phyloP scores from a whole-genome alignment of 2,329 filamentous ascomycete genomes.

The Didymella glomerata region DNA sequence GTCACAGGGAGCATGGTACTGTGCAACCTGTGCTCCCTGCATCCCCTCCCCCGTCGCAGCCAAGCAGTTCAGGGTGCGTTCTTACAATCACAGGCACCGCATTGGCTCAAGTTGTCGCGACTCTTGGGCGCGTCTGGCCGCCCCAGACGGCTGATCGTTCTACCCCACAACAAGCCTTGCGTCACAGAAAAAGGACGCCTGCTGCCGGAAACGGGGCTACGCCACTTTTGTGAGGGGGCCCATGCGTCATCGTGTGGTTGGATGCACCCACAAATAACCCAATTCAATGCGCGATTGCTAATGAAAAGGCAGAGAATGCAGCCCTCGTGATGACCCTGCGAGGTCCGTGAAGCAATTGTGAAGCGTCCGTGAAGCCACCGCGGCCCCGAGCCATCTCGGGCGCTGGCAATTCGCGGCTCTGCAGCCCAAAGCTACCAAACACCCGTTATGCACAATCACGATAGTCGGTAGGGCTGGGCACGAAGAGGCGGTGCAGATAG shows the following conservation, averaged over 20 bases:
- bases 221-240: slow-evolving; percentile 21
- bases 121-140: slow-evolving; percentile 22
- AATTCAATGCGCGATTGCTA: slow-evolving; percentile 22
- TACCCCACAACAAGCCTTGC: slow-evolving; percentile 28
- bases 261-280: slow-evolving; percentile 18
- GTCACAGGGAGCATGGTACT: slow-evolving; percentile 2
- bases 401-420: slow-evolving; percentile 28
- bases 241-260: slow-evolving; percentile 31
- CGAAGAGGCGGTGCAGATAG: slow-evolving; percentile 35
- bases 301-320: slow-evolving; percentile 16
- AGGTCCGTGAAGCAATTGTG: slow-evolving; percentile 11
- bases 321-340: slow-evolving; percentile 19
- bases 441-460: slow-evolving; percentile 19
- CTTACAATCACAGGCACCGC: slow-evolving; percentile 14
- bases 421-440: slow-evolving; percentile 10
- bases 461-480: slow-evolving; percentile 27
- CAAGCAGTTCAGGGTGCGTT: slow-evolving; percentile 19
- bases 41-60: slow-evolving; percentile 12
- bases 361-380: slow-evolving; percentile 12
- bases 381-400: slow-evolving; percentile 1
- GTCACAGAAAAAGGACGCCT: slow-evolving; percentile 20
- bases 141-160: slow-evolving; percentile 25
- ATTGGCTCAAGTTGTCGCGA: slow-evolving; percentile 20
- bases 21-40: slow-evolving; percentile 13
- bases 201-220: slow-evolving; percentile 31